Evolutionary conservation across 2,329 filamentous ascomycete genomes (phyloP).

Genomic region (Aspergillus sp.): DNA sequence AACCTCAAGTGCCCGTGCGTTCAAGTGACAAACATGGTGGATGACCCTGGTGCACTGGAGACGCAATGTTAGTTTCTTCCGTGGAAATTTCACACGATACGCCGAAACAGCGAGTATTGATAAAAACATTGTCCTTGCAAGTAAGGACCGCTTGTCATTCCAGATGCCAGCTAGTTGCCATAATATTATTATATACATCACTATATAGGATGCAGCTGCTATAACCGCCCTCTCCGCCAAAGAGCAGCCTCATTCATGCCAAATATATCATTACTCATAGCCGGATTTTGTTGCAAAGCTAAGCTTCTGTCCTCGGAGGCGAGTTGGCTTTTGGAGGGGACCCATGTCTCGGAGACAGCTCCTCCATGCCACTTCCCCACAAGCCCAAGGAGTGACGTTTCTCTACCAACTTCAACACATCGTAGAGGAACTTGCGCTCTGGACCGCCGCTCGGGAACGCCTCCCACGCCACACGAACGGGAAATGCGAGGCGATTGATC

Average conservation of each 20-base stretch:
- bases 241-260: neutral
- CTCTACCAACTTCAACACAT: slow-evolving; percentile 36
- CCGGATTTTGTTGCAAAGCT: neutral
- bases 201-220: neutral
- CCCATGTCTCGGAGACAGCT: slow-evolving; percentile 30
- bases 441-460: slow-evolving; percentile 33
- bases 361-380: slow-evolving; percentile 38
- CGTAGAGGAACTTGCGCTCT: slow-evolving; percentile 32
- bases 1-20: too few relatives aligned
- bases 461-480: slow-evolving; percentile 40
- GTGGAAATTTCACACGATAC: neutral
- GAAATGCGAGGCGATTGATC: slow-evolving; percentile 41
- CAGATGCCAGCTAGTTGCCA: neutral
- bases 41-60: neutral
- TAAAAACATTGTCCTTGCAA: neutral
- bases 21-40: too few relatives aligned
- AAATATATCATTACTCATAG: neutral
- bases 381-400: slow-evolving; percentile 34
- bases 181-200: neutral
- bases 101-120: neutral
- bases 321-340: slow-evolving; percentile 25
- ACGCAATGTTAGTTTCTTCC: neutral
- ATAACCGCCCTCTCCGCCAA: neutral
- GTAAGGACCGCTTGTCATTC: neutral
- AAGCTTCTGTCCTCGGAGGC: slow-evolving; percentile 11